Base-by-base conservation (phyloP, 1,284 basidiomycete species). In the Rhodotorula sp. region DNA sequence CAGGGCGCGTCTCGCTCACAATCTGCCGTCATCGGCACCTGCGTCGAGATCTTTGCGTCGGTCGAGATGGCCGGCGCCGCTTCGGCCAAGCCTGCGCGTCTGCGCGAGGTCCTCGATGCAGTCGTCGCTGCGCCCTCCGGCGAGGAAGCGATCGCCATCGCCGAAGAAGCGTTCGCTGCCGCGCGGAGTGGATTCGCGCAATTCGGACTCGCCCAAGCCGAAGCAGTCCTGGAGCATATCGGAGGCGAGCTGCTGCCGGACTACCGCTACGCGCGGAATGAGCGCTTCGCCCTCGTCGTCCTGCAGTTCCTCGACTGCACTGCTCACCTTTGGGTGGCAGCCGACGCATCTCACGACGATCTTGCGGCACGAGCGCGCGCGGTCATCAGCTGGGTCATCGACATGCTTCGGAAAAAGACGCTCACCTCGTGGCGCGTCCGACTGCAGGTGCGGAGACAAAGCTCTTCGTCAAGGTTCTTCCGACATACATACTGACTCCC, bases 281-380 rank as follows among this genome's bases (percentile, higher is more conserved):
- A 87, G 65, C 82, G 80, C 10, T 81, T 89, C 34, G 86, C 87
- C 14, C 79, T 86, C 23, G 79, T 90, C 43, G 83, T 85, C 5
- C 81, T 91, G 23, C 83, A 85, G n/a, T 85, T 92, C 66, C 81
- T 96, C 34, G 84, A 87, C 49, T 86, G 87, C 5, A 90, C 91
- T 0, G 80, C 87, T 62, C 81, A 85, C 54, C 76, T 88, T 0
- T 97, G 93, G 92, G 76, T 81, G 29, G 78, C 79, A 14, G 76
- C 83, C 21, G 76, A 83, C 21, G 78, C 82, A 23, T 12, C 61
- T 3, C 64, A 67, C 23, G 79, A 80, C 34, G 83, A 85, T 10
- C 80, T 87, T 21, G 82, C 84, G 15, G 81, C 82, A 34, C 82
- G 85, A 26, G 85, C 87, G 26, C 82, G 84, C 56, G 64, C 79